Base-by-base conservation (phyloP, 2,329 filamentous ascomycete genomes). In the Hymenoscyphus scutula region DNA sequence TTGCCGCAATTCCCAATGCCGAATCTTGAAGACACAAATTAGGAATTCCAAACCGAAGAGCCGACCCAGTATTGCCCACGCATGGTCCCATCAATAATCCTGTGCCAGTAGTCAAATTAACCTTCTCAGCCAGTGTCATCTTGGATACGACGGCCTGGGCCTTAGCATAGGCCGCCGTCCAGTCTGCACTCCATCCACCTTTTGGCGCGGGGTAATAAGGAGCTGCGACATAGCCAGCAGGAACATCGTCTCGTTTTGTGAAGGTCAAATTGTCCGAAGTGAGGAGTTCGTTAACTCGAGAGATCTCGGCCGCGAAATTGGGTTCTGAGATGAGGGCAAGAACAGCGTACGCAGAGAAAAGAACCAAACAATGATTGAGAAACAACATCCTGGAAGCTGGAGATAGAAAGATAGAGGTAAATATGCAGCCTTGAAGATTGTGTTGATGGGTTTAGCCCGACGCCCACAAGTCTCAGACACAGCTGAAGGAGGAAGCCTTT, bases 91-190 rank as follows among this genome's bases (percentile, higher is more conserved):
- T 92, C 66, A 81, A 88, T 51, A 88, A 81, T 19, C 57, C 57
- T 19, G 57, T 59, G 3, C 90, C 90, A 1, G 84, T 84, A 0
- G 89, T 92, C 58, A 92, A 81, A 71, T 92, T 93, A 3, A 89
- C 87, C 77, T 93, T 94, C 74, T 93, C 90, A 1, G 89, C 89
- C 61, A 94, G 76, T 0, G 89, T 93, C 89, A 94, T 91, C 56
- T 85, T 83, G 59, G 85, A 83, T 17, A 94, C 90, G 15, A 93
- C 75, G 3, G 79, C 75, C 62, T 86, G 81, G 1, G 90, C 90
- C 70, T 89, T 91, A 59, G 77, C 77, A 71, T 92, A 94, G 68
- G 89, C 88, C 19, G 83, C 83, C 25, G 78, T 78, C 90, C 90
- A 94, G 25, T 59, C 67, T 2, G 66, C 58, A 23, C 68, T 61